These are phyloP conservation scores for Macrolepiota dolichaula DNA, from an alignment of 768 basidiomycete species.

Conservation along the genomic window DNA sequence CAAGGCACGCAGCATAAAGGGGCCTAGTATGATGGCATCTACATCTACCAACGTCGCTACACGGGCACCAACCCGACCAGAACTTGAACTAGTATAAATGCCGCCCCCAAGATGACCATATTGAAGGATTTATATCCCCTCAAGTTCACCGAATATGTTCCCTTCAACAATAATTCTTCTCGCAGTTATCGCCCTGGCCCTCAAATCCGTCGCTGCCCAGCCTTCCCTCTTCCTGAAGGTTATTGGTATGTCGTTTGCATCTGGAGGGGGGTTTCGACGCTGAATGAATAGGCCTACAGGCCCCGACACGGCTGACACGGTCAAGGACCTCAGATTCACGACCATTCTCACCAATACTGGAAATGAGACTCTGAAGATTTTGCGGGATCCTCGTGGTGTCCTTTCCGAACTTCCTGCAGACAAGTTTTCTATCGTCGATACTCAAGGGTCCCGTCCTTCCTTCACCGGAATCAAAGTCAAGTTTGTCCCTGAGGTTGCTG, in stretches of 20 bases:
- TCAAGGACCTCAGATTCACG: slow-evolving; percentile 35
- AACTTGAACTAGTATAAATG: not conserved
- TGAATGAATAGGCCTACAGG: slow-evolving; percentile 17
- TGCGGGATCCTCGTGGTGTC: slow-evolving; percentile 40
- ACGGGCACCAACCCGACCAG: not conserved
- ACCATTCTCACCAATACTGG: slow-evolving; percentile 44
- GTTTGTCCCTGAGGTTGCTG: slow-evolving; percentile 33
- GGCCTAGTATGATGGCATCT: not conserved
- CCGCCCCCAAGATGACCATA: not conserved
- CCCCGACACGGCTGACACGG: slow-evolving; percentile 27
- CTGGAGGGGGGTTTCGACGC: not conserved
- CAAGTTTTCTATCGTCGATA: slow-evolving; percentile 35
- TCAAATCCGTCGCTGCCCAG: not conserved
- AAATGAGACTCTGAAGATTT: slow-evolving; percentile 38
- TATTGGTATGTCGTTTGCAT: not conserved
- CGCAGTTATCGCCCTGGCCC: not conserved
- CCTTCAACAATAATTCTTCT: not conserved
- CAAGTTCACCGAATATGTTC: not conserved
- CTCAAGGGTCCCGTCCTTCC: slow-evolving; percentile 27
- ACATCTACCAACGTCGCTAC: not conserved
- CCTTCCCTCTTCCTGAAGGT: not conserved
- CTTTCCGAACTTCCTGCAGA: slow-evolving; percentile 38
- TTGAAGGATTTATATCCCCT: not conserved
- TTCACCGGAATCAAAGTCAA: slow-evolving; percentile 44
- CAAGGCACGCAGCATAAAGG: too few relatives aligned